Evolutionary conservation across 345 rosid genomes (phyloP).

Genomic region (Gossypium thurberi): DNA sequence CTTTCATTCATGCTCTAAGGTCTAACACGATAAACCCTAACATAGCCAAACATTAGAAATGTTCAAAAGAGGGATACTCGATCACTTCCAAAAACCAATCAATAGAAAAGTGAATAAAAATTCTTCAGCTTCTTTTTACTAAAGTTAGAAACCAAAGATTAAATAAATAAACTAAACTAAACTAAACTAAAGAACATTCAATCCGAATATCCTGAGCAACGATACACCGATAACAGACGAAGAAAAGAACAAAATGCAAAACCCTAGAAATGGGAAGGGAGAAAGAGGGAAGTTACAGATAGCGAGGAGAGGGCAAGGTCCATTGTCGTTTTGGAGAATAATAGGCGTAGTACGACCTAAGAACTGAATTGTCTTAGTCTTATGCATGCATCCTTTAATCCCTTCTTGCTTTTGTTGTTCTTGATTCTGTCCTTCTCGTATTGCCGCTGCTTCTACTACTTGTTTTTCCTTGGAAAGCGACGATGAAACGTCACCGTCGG

Average conservation of each 20-base stretch:
- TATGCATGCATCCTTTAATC: conserved; percentile 51
- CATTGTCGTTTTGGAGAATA: conserved; percentile 93
- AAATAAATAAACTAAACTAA: background rate
- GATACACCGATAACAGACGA: background rate
- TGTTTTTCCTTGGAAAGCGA: conserved; percentile 20
- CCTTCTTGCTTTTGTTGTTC: conserved; percentile 20
- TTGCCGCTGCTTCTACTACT: conserved; percentile 12
- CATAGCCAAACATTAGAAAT: background rate
- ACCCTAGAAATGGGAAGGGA: conserved; percentile 16
- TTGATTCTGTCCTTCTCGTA: conserved; percentile 11
- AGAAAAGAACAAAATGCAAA: background rate
- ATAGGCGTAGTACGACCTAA: conserved; percentile 79
- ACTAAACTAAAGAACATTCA: background rate
- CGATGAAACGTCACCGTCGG: background rate
- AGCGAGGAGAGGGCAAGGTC: conserved; percentile 97
- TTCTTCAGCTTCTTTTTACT: background rate
- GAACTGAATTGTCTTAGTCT: conserved; percentile 75
- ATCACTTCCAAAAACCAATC: background rate
- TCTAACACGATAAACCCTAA: background rate
- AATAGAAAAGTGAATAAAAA: background rate
- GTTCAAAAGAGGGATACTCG: background rate
- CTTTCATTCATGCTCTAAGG: background rate
- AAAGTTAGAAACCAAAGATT: background rate
- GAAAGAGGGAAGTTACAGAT: conserved; percentile 48
- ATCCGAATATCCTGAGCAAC: background rate